These are phyloP conservation scores for Dissophora globulifera DNA, from an alignment of 192 early-diverging fungal genomes.

Conservation along the genomic window DNA sequence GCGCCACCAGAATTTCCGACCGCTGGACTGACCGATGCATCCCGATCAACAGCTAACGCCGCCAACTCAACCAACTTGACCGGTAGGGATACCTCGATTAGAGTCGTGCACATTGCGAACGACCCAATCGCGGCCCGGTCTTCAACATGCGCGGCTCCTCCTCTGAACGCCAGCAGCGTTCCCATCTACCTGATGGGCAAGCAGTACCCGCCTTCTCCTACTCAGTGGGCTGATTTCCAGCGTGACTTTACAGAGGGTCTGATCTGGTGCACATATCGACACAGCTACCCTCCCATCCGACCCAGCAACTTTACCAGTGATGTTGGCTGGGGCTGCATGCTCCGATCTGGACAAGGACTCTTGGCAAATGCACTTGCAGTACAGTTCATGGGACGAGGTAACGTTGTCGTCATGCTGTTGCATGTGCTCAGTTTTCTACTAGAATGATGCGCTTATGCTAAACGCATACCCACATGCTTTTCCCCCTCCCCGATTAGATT, in stretches of 20 bases:
- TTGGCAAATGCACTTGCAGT: constrained; percentile 85
- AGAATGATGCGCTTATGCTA: too few relatives aligned
- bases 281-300: constrained; percentile 85
- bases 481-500: constrained; percentile 33
- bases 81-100: constrained; percentile 1
- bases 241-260: constrained; percentile 81
- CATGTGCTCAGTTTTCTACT: neutral
- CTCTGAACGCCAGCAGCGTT: constrained; percentile 11
- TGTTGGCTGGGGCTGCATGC: constrained; percentile 97
- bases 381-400: constrained; percentile 82
- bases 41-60: neutral
- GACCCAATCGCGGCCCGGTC: constrained; percentile 25
- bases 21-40: too few relatives aligned
- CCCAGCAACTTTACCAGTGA: constrained; percentile 85
- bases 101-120: constrained; percentile 13
- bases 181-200: constrained; percentile 49
- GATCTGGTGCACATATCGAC: constrained; percentile 94
- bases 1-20: neutral
- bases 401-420: neutral
- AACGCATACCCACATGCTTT: neutral
- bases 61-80: neutral
- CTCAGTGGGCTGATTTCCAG: constrained; percentile 65
- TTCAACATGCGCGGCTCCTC: constrained; percentile 23
- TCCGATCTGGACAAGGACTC: constrained; percentile 93
- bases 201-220: constrained; percentile 40